Evolutionary conservation across 2,329 filamentous ascomycete species (phyloP).

Genomic region (Botrytis deweyae): DNA sequence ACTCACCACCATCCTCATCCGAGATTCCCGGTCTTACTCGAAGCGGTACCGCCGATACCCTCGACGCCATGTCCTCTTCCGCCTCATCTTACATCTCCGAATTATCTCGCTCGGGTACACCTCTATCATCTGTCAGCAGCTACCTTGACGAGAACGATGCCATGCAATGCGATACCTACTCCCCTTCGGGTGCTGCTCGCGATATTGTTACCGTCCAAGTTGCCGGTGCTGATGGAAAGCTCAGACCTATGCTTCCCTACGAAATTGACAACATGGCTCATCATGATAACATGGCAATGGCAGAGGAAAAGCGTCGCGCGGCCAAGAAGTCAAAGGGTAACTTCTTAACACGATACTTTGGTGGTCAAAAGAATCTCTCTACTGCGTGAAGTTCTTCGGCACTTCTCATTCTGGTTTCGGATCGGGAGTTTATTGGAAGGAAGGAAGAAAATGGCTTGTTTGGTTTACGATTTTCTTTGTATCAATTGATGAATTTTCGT

Average conservation of each 20-base stretch:
- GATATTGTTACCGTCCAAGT: constrained; percentile 36
- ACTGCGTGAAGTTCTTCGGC: background rate
- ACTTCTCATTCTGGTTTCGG: background rate
- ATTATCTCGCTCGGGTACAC: constrained; percentile 38
- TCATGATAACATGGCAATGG: constrained; percentile 24
- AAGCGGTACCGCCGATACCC: constrained; percentile 37
- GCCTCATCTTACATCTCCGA: constrained; percentile 38
- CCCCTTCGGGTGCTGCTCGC: constrained; percentile 25
- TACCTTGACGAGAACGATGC: constrained; percentile 30
- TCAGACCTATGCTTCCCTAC: constrained; percentile 36
- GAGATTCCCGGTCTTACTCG: constrained; percentile 41
- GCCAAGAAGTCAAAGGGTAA: constrained; percentile 35
- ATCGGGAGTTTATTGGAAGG: background rate
- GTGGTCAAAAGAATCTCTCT: constrained; percentile 18
- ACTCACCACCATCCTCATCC: constrained; percentile 41
- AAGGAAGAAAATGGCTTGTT: constrained; percentile 8
- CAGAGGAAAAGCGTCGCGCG: constrained; percentile 28
- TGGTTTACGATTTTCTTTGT: constrained; percentile 21
- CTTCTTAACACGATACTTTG: constrained; percentile 36
- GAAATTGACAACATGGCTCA: constrained; percentile 32
- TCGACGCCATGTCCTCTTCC: constrained; percentile 37
- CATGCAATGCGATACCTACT: constrained; percentile 21
- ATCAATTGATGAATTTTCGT: constrained; percentile 12
- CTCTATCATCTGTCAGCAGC: constrained; percentile 39
- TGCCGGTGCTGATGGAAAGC: constrained; percentile 22